phyloP scores from a whole-genome alignment of 768 basidiomycete genomes.

The Austroboletus festivus region DNA sequence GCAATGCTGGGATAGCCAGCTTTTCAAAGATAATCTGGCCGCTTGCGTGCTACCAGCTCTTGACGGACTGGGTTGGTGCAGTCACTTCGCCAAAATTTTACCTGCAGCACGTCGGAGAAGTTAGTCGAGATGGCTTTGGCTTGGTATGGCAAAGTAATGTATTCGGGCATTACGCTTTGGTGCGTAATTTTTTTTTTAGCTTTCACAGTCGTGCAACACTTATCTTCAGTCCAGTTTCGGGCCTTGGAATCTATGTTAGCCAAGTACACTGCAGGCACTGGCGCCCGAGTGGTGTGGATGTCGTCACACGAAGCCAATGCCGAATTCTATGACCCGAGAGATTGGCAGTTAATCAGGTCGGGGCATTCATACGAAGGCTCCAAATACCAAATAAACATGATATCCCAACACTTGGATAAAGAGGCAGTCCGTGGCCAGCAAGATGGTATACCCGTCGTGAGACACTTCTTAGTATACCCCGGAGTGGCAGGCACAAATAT shows the following conservation, averaged over 20 bases:
- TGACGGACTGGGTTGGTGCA: slow-evolving; percentile 41
- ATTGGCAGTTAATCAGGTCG: slow-evolving; percentile 69
- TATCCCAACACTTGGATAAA: slow-evolving; percentile 54
- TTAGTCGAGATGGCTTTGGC: slow-evolving; percentile 68
- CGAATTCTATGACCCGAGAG: slow-evolving; percentile 52
- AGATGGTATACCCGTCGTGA: slow-evolving; percentile 10
- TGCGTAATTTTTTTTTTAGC: slow-evolving; percentile 35
- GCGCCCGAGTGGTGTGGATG: slow-evolving; percentile 72
- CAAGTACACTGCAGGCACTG: slow-evolving; percentile 39
- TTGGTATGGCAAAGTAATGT: slow-evolving; percentile 85
- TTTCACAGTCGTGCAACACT: neutral
- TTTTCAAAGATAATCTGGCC: slow-evolving; percentile 55
- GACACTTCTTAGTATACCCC: slow-evolving; percentile 67
- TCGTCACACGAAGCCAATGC: slow-evolving; percentile 67
- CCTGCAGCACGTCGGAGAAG: slow-evolving; percentile 53
- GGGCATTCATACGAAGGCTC: slow-evolving; percentile 62
- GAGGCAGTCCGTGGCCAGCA: slow-evolving; percentile 32
- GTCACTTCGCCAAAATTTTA: slow-evolving; percentile 57
- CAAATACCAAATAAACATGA: slow-evolving; percentile 77
- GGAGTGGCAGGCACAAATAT: slow-evolving; percentile 70
- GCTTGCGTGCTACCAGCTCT: slow-evolving; percentile 44
- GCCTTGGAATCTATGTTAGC: slow-evolving; percentile 52
- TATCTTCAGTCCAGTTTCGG: slow-evolving; percentile 50
- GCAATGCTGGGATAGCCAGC: slow-evolving; percentile 72
- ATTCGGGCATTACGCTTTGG: slow-evolving; percentile 77